Percentiles rank a stretch among this genome's conserved stretches.
phyloP scores from a whole-genome alignment of 768 basidiomycete genomes.

The Lactarius hengduanensis region DNA sequence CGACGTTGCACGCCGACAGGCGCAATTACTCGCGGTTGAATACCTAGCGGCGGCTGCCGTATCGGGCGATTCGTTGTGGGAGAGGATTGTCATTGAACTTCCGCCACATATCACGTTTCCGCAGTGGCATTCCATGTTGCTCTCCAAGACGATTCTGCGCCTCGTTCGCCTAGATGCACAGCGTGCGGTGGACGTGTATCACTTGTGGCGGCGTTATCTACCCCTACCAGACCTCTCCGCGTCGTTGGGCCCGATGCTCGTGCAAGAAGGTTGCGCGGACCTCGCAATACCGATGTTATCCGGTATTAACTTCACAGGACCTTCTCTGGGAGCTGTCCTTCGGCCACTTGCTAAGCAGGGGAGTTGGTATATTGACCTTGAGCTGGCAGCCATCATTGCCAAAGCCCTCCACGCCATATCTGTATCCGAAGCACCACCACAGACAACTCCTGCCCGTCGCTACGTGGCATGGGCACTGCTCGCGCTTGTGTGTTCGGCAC shows the following conservation, averaged over 20 bases:
- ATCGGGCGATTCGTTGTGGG: conserved; percentile 25
- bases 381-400: conserved; percentile 23
- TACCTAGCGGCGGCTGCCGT: conserved; percentile 32
- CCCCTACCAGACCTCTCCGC: conserved; percentile 21
- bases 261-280: conserved; percentile 25
- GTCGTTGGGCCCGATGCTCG: conserved; percentile 16
- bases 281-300: conserved; percentile 22
- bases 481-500: conserved; percentile 40
- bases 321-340: conserved; percentile 36
- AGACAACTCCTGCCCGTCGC: conserved; percentile 40
- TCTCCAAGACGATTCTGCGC: conserved; percentile 18
- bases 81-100: conserved; percentile 24
- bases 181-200: conserved; percentile 18
- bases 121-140: conserved; percentile 27
- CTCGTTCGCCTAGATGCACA: conserved; percentile 23
- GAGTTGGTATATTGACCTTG: conserved; percentile 18
- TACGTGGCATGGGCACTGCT: conserved; percentile 41
- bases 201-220: conserved; percentile 24
- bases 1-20: conserved; percentile 31
- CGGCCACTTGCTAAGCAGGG: conserved; percentile 27
- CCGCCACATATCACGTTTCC: conserved; percentile 25
- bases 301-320: conserved; percentile 13
- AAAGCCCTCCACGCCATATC: conserved; percentile 40
- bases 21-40: conserved; percentile 38
- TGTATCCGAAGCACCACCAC: conserved; percentile 35